These are phyloP conservation scores for Ceratobasidium sp. DNA, from an alignment of 1,284 basidiomycete genomes.

Conservation along the genomic window DNA sequence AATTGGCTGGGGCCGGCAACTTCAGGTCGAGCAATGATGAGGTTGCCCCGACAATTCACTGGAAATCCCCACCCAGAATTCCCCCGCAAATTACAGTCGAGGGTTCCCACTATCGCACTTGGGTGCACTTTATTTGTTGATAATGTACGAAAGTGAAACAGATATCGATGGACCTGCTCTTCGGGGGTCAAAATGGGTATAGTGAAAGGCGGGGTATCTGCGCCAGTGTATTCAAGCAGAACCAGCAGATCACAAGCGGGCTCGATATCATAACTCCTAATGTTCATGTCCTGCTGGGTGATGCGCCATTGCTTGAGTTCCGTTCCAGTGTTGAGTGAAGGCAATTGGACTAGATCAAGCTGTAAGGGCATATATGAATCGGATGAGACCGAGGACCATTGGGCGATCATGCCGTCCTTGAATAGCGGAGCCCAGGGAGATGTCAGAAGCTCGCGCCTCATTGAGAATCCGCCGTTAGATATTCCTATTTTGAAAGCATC, in stretches of 20 bases:
- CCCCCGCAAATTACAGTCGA: not conserved
- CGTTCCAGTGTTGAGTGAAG: slow-evolving; percentile 22
- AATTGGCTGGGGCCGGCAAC: not conserved
- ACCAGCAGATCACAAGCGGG: slow-evolving; percentile 36
- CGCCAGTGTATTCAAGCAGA: not conserved
- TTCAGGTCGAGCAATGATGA: not conserved
- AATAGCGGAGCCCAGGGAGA: not conserved
- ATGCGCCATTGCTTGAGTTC: slow-evolving; percentile 16
- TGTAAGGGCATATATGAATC: slow-evolving; percentile 10
- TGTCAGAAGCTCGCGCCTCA: not conserved
- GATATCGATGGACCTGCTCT: not conserved
- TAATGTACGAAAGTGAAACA: slow-evolving; percentile 25
- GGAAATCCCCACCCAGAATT: not conserved
- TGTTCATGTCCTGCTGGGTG: not conserved
- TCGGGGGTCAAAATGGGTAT: not conserved
- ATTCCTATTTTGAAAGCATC: slow-evolving; percentile 6
- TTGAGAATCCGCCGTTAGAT: slow-evolving; percentile 1
- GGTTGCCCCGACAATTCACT: not conserved
- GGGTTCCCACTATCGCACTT: not conserved
- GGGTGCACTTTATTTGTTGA: slow-evolving; percentile 3
- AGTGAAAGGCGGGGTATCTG: not conserved
- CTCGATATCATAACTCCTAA: slow-evolving; percentile 18
- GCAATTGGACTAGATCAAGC: slow-evolving; percentile 25
- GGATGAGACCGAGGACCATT: not conserved
- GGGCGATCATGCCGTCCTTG: not conserved